Percentiles rank a stretch among this genome's conserved stretches.
These are phyloP conservation scores for Lasiodiplodia hormozganensis DNA, from an alignment of 2,329 filamentous ascomycete genomes.

Conservation along the genomic window DNA sequence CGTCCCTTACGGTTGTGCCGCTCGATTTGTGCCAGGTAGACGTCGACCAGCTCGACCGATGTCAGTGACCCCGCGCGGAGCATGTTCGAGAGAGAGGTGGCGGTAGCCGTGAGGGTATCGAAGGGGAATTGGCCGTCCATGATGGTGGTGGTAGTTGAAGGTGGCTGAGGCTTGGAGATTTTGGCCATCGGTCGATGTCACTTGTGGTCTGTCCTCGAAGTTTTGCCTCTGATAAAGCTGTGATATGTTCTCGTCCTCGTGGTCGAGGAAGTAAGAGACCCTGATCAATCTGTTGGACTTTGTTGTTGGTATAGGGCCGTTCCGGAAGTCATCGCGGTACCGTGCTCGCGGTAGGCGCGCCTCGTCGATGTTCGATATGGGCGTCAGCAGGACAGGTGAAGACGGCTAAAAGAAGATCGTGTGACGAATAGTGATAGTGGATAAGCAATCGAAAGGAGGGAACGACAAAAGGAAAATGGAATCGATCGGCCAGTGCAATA, in stretches of 20 bases:
- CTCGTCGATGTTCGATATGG: background rate
- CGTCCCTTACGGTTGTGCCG: conserved; percentile 45
- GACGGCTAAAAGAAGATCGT: background rate
- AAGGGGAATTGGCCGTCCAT: conserved; percentile 32
- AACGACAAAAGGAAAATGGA: conserved; percentile 2
- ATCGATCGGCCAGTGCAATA: background rate
- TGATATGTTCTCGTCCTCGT: no score
- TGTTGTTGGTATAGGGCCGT: conserved; percentile 3
- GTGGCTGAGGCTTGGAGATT: background rate
- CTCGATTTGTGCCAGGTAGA: conserved; percentile 45
- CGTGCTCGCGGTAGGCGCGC: background rate
- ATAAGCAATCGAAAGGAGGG: background rate
- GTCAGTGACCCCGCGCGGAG: conserved; percentile 40
- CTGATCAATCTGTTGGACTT: conserved; percentile 15
- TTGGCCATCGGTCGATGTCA: background rate
- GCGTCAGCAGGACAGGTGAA: background rate
- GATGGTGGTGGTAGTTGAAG: background rate
- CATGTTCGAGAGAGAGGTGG: conserved; percentile 42
- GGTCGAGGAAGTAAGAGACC: background rate
- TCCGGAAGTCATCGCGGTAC: conserved; percentile 19
- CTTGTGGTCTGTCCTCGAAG: background rate
- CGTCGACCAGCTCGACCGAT: conserved; percentile 45
- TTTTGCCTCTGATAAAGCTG: background rate
- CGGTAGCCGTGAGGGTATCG: conserved; percentile 42
- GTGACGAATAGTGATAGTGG: background rate